These are phyloP conservation scores for Bipolaris sorokiniana DNA, from an alignment of 2,329 filamentous ascomycete genomes.

Conservation along the genomic window DNA sequence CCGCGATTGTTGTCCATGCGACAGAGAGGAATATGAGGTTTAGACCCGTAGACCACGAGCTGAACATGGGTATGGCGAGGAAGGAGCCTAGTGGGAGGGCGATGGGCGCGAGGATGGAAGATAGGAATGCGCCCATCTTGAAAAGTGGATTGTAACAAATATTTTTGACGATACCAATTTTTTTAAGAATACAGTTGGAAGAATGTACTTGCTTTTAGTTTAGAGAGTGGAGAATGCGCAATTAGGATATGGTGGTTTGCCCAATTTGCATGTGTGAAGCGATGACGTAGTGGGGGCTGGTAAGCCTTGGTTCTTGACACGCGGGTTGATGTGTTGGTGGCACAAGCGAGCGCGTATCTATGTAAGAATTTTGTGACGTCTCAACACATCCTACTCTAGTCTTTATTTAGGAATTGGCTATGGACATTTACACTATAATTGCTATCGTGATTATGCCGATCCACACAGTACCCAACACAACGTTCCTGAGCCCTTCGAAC, in stretches of 20 bases:
- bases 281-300: conserved; percentile 10
- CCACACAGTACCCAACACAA: background rate
- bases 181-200: no score
- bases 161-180: background rate
- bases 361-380: background rate
- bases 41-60: conserved; percentile 77
- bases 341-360: conserved; percentile 6
- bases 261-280: conserved; percentile 7
- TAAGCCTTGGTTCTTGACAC: conserved; percentile 12
- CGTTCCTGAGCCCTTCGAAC: background rate
- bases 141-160: background rate
- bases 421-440: no score
- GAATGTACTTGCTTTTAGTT: no score
- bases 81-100: conserved; percentile 60
- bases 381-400: no score
- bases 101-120: conserved; percentile 39
- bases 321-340: conserved; percentile 1
- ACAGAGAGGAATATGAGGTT: conserved; percentile 90
- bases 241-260: background rate
- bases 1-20: conserved; percentile 83
- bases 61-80: conserved; percentile 74
- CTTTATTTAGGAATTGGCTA: no score
- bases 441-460: background rate
- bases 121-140: conserved; percentile 38
- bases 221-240: background rate